Percentiles rank a stretch among this genome's conserved stretches.
These are phyloP conservation scores for Boletus tomentosulus DNA, from an alignment of 768 basidiomycete genomes.

Conservation along the genomic window DNA sequence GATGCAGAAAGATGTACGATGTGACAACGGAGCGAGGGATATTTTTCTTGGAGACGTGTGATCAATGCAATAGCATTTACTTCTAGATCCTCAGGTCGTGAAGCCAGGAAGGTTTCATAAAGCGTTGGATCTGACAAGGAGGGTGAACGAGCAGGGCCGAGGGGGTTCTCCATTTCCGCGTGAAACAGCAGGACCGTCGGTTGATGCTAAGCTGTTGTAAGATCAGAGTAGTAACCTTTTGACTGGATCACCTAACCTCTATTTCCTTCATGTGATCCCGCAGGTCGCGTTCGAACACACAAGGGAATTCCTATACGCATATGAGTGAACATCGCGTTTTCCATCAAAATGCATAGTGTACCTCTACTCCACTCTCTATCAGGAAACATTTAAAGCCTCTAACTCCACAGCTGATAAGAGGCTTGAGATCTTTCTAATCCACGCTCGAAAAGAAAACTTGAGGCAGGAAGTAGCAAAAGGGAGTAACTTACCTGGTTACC, in stretches of 20 bases:
- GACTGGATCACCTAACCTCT: slow-evolving; percentile 42
- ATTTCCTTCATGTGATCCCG: slow-evolving; percentile 66
- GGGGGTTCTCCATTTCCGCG: slow-evolving; percentile 68
- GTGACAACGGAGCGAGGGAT: slow-evolving; percentile 75
- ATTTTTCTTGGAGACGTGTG: slow-evolving; percentile 53
- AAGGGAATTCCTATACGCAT: slow-evolving; percentile 82
- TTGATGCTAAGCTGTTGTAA: slow-evolving; percentile 44
- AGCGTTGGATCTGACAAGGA: slow-evolving; percentile 40
- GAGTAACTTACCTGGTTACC: slow-evolving; percentile 65
- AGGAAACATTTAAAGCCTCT: slow-evolving; percentile 98
- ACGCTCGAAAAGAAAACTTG: neutral
- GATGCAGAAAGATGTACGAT: slow-evolving; percentile 95
- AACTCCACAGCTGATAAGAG: slow-evolving; percentile 76
- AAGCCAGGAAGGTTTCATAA: slow-evolving; percentile 81
- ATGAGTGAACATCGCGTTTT: slow-evolving; percentile 3
- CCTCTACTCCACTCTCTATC: slow-evolving; percentile 94
- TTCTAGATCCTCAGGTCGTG: slow-evolving; percentile 81
- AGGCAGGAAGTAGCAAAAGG: neutral
- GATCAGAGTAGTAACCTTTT: slow-evolving; percentile 1
- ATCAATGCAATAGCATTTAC: slow-evolving; percentile 78
- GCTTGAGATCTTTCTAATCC: slow-evolving; percentile 61
- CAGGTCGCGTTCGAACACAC: slow-evolving; percentile 69
- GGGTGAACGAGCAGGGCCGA: slow-evolving; percentile 11
- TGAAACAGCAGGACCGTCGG: slow-evolving; percentile 83
- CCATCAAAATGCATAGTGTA: slow-evolving; percentile 31